Evolutionary conservation across 257 asterid species (phyloP), one percentile per base, ranked within the genome.

Genomic region (Solanum lignicaule): DNA sequence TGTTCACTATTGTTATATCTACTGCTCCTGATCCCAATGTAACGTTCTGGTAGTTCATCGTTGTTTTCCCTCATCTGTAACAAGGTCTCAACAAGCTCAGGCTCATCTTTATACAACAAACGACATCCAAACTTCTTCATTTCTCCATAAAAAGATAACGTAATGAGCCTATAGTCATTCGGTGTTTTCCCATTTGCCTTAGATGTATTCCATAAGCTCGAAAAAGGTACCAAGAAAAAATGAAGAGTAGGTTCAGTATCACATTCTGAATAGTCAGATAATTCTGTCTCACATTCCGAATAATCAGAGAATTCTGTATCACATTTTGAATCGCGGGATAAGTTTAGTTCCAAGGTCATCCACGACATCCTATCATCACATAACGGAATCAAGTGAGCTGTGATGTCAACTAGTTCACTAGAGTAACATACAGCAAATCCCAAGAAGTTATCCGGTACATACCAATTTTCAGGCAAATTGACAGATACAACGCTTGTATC

Each of bases 311-410:
- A 48, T 48, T 0, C 9, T 48, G 0, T 1, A 14, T 46, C 0
- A 46, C 58, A 0, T 52, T 52, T 65, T 5, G 32, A 4, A 65
- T 0, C 16, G 72, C 2, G 7, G 72, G 72, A n/a, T 65, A n/a
- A 65, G 7, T 65, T n/a, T 2, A 65, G 72, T 65, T 65, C 0
- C 15, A n/a, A n/a, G 72, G 72, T 65, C 16, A 65, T 65, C 32
- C 72, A 65, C 72, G 72, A n/a, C 72, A 65, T 0, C 72, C 72
- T 32, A 65, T 65, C 72, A 65, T 65, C 72, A 65, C 32, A n/a
- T 65, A 65, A 65, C 32, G 72, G 72, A 65, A 65, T 65, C 72
- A 65, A 65, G 72, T 65, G 72, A n/a, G 72, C 72, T 65, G 72
- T 65, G 72, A 65, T 65, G 72, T 65, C 0, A 65, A 65, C 1